These are phyloP conservation scores for Starmerella etchellsii DNA, from an alignment of 805 yeast species.

Conservation along the genomic window DNA sequence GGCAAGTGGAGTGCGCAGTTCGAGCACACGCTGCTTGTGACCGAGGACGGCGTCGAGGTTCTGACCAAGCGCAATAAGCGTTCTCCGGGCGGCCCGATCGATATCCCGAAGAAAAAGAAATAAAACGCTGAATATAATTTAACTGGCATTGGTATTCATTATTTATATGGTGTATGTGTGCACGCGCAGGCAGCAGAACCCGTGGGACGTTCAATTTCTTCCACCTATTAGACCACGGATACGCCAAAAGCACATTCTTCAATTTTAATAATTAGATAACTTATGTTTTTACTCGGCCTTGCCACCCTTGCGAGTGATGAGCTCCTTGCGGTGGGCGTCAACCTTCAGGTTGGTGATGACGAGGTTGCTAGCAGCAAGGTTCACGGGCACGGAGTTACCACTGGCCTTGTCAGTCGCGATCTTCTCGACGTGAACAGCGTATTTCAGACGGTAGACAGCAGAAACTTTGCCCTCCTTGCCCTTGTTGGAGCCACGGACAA, in stretches of 20 bases:
- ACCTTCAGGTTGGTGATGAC: conserved; percentile 96
- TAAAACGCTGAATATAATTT: background rate
- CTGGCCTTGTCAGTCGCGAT: conserved; percentile 93
- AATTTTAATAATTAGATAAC: conserved; percentile 11
- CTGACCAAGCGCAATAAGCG: conserved; percentile 65
- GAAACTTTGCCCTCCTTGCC: conserved; percentile 98
- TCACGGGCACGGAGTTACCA: conserved; percentile 95
- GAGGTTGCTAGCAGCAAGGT: conserved; percentile 97
- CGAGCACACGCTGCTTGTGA: conserved; percentile 78
- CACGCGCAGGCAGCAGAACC: no score
- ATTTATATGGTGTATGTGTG: no score
- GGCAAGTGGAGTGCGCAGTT: conserved; percentile 89
- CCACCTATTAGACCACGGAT: no score
- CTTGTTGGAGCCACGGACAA: conserved; percentile 98
- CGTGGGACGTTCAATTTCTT: no score
- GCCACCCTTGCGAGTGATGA: conserved; percentile 96
- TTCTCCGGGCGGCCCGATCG: conserved; percentile 76
- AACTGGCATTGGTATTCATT: no score
- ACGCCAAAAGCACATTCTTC: no score
- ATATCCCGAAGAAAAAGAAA: conserved; percentile 17
- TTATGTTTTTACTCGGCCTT: conserved; percentile 48
- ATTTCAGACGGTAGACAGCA: conserved; percentile 98
- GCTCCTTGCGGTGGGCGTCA: conserved; percentile 97
- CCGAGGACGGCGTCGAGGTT: conserved; percentile 87
- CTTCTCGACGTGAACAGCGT: conserved; percentile 91